Conservation (phyloP, 495 filamentous ascomycete species). For the Massariosphaeria phaeospora region DNA sequence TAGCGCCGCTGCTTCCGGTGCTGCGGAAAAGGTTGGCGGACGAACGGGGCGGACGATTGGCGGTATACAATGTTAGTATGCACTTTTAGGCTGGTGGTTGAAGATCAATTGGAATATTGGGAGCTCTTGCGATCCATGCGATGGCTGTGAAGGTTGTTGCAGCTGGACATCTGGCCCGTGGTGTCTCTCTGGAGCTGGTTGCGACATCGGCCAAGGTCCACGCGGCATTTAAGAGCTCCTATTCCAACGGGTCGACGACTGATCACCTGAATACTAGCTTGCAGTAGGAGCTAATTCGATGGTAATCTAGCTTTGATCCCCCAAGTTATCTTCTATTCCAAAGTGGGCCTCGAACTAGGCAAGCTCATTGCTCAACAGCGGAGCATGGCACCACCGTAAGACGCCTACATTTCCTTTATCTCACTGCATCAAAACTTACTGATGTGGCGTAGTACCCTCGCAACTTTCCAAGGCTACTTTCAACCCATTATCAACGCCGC, state of each 20-base stretch:
- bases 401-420: too few relatives aligned
- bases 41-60: slow-evolving; percentile 73
- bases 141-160: too few relatives aligned
- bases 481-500: slow-evolving; percentile 63
- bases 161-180: too few relatives aligned
- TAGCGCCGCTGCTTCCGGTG: slow-evolving; percentile 57
- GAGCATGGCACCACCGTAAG: slow-evolving; percentile 93
- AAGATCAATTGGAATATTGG: slow-evolving; percentile 11
- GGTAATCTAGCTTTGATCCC: slow-evolving; percentile 70
- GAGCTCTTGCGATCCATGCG: too few relatives aligned
- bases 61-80: slow-evolving; percentile 77
- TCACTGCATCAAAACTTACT: too few relatives aligned
- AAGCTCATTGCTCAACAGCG: slow-evolving; percentile 84
- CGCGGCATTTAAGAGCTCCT: slow-evolving; percentile 18
- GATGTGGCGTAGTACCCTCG: too few relatives aligned
- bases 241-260: neutral
- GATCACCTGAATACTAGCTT: neutral
- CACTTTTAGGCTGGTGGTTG: neutral
- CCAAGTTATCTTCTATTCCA: slow-evolving; percentile 81
- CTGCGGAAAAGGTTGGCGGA: slow-evolving; percentile 70
- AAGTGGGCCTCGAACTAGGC: slow-evolving; percentile 78
- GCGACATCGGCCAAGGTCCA: neutral
- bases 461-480: slow-evolving; percentile 83
- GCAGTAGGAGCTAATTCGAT: slow-evolving; percentile 2
- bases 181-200: neutral